Evolutionary conservation across 441 rosid genomes (phyloP), one percentile per base, ranked within the genome.

Genomic region (Croton laevigatus): DNA sequence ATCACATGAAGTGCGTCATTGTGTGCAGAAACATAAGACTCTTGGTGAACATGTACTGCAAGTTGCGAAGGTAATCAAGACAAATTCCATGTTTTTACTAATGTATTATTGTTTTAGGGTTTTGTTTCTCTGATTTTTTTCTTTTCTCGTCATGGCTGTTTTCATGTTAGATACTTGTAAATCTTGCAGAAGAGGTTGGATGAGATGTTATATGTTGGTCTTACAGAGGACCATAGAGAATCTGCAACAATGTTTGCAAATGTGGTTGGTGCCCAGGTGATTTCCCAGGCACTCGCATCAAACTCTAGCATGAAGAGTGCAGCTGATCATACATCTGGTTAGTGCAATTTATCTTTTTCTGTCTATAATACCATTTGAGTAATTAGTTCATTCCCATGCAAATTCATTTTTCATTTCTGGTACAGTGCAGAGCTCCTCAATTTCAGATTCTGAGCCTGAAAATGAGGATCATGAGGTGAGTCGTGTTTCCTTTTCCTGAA

Each of bases 221-320:
- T 95, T 67, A 95, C 99, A n/a, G 97, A 95, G 83, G 88, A 91
- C 62, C 98, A 93, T 76, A 86, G 80, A 75, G 96, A 95, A 82
- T 93, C 99, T 73, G 99, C 99, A 72, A 85, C 93, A 64, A 87
- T 95, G 86, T 95, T 95, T 71, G 99, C 88, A 9, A 82, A 92
- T 86, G 87, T 92, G 77, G 96, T 95, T 65, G 99, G 97, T 59
- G 88, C 91, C 32, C 94, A 95, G 81, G 86, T 91, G 61, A 88
- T 92, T 65, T 86, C 97, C 34, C 93, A 91, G 83, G 74, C 78
- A 74, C 81, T 59, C 69, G 73, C 78, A 22, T 70, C 84, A 44
- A 84, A 83, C 65, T 73, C 82, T 71, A 80, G 75, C 69, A 57
- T 46, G 17, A 80, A 71, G 74, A 72, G 49, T 67, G 73, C 62